These are phyloP conservation scores for Wickerhamomyces hampshirensis DNA, from an alignment of 805 yeast species.

Conservation along the genomic window DNA sequence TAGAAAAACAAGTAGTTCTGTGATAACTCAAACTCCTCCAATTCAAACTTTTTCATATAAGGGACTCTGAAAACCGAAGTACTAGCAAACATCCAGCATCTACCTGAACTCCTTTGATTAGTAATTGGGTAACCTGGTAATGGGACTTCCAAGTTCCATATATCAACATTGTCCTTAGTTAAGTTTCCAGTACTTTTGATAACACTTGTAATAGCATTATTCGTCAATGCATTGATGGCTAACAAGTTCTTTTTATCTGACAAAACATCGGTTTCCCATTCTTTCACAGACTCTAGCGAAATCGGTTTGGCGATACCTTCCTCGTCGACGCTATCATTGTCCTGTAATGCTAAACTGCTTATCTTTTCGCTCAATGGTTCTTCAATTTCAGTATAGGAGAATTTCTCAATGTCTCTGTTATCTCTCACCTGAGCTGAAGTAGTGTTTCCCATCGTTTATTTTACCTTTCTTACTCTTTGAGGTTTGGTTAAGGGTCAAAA, in stretches of 20 bases:
- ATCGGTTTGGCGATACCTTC: conserved; percentile 25
- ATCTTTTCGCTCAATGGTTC: conserved; percentile 6
- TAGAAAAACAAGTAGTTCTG: conserved; percentile 76
- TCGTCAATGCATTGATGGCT: conserved; percentile 51
- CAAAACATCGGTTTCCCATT: conserved; percentile 43
- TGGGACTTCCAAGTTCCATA: conserved; percentile 26
- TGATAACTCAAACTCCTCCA: conserved; percentile 65
- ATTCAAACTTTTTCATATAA: conserved; percentile 55
- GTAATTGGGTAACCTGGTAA: conserved; percentile 57
- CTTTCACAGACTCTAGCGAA: conserved; percentile 26
- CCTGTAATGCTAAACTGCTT: not conserved
- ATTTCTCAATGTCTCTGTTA: conserved; percentile 9
- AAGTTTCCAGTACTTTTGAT: conserved; percentile 10
- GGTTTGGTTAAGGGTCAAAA: not conserved
- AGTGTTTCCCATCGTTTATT: conserved; percentile 10
- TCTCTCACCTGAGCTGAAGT: conserved; percentile 7
- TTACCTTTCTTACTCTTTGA: not conserved
- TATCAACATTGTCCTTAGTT: conserved; percentile 13
- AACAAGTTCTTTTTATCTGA: conserved; percentile 45
- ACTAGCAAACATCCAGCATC: conserved; percentile 87
- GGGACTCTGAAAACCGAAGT: conserved; percentile 65
- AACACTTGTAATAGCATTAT: conserved; percentile 25
- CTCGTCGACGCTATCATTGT: conserved; percentile 1
- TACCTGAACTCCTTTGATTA: conserved; percentile 67
- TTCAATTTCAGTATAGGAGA: conserved; percentile 6